A percentile compares a stretch with the other conserved stretches of the same genome.
phyloP scores from a whole-genome alignment of 2,329 filamentous ascomycete species.

The Helotiales sp. region DNA sequence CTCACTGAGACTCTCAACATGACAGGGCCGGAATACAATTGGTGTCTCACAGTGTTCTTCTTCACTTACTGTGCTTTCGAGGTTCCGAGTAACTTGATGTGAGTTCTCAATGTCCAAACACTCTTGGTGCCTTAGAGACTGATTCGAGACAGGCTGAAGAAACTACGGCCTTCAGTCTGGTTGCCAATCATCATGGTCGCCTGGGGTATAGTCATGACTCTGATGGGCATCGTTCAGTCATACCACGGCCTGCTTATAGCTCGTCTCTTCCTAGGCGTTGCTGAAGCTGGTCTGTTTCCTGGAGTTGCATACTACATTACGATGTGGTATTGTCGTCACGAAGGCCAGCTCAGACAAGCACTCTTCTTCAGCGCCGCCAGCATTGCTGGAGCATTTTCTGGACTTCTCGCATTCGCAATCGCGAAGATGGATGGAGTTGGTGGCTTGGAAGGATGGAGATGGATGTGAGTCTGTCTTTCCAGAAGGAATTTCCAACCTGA shows the following conservation, averaged over 20 bases:
- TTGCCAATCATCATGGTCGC: constrained; percentile 39
- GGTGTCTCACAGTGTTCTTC: constrained; percentile 52
- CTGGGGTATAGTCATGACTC: constrained; percentile 43
- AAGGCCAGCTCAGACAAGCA: constrained; percentile 1
- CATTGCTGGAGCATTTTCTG: constrained; percentile 45
- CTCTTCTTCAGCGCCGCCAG: constrained; percentile 40
- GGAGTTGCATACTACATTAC: constrained; percentile 14
- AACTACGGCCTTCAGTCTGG: constrained; percentile 52
- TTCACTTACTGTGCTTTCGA: constrained; percentile 49
- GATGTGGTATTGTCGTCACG: constrained; percentile 15
- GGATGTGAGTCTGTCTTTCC: no score
- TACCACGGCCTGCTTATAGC: constrained; percentile 61
- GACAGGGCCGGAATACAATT: constrained; percentile 16
- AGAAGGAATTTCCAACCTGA: no score
- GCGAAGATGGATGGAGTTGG: constrained; percentile 47
- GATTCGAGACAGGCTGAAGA: constrained; percentile 43
- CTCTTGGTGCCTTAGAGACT: not conserved
- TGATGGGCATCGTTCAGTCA: constrained; percentile 60
- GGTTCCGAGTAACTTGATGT: constrained; percentile 50
- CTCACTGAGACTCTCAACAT: constrained; percentile 15
- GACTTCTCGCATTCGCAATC: constrained; percentile 46
- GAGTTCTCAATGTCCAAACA: not conserved
- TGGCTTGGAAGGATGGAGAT: constrained; percentile 46
- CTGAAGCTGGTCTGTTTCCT: constrained; percentile 34
- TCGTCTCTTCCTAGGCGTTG: constrained; percentile 62